These are phyloP conservation scores for Biscogniauxia marginata DNA, from an alignment of 2,329 filamentous ascomycete species.

Conservation along the genomic window DNA sequence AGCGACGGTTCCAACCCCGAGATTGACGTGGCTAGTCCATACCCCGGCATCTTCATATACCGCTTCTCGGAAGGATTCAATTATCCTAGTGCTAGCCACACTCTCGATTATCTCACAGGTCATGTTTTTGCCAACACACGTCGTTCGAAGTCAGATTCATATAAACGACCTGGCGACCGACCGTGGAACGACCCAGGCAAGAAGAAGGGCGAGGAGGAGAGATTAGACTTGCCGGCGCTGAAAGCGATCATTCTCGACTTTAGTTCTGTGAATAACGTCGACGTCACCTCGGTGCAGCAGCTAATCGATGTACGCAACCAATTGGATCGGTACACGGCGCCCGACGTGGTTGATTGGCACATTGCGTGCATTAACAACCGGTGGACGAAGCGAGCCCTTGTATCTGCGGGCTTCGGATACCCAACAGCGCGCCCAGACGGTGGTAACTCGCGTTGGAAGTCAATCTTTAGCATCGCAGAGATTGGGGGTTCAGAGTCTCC, in stretches of 20 bases:
- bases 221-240: conserved; percentile 61
- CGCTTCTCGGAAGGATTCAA: conserved; percentile 93
- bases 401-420: conserved; percentile 84
- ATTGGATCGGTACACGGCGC: conserved; percentile 79
- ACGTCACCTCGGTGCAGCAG: conserved; percentile 88
- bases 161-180: conserved; percentile 67
- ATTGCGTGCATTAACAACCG: conserved; percentile 90
- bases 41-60: conserved; percentile 94
- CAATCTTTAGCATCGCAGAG: conserved; percentile 93
- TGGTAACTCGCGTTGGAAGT: conserved; percentile 73
- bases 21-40: conserved; percentile 74
- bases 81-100: conserved; percentile 89
- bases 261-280: conserved; percentile 88
- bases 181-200: conserved; percentile 95
- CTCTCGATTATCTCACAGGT: conserved; percentile 73
- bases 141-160: conserved; percentile 70
- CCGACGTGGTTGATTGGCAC: conserved; percentile 89
- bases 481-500: conserved; percentile 71
- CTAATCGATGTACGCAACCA: conserved; percentile 94
- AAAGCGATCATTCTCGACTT: conserved; percentile 95
- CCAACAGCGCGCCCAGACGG: conserved; percentile 57
- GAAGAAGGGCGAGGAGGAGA: conserved; percentile 45
- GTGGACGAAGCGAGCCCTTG: conserved; percentile 90
- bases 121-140: conserved; percentile 71
- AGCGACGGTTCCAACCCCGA: conserved; percentile 88